A percentile compares a stretch with the other conserved stretches of the same genome.
Evolutionary conservation across 495 filamentous ascomycete genomes (phyloP).

Genomic region (Penicillium dipodomyicola): DNA sequence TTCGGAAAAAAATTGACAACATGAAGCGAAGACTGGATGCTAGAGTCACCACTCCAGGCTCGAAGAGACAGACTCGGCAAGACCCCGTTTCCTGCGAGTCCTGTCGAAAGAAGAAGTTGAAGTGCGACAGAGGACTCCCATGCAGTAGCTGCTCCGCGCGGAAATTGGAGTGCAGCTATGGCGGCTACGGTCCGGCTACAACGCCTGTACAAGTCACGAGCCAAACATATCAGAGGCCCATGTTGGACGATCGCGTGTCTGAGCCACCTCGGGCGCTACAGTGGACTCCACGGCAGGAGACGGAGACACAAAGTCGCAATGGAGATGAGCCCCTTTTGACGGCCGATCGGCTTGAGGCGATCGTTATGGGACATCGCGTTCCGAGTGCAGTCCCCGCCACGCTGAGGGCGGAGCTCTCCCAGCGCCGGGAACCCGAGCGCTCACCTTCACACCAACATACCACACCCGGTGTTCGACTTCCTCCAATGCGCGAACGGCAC

Average conservation of each 20-base stretch:
- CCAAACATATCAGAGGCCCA: background rate
- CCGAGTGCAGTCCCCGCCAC: constrained; percentile 28
- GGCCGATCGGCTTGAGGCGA: constrained; percentile 39
- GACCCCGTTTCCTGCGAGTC: constrained; percentile 51
- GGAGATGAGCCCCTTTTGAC: constrained; percentile 27
- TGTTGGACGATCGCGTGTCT: background rate
- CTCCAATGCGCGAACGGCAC: background rate
- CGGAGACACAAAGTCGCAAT: background rate
- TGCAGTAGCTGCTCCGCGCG: constrained; percentile 47
- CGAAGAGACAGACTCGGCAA: constrained; percentile 36
- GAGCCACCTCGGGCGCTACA: background rate
- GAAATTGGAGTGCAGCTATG: constrained; percentile 35
- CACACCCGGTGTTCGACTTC: background rate
- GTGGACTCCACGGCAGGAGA: background rate
- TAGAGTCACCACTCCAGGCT: background rate
- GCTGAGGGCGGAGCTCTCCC: constrained; percentile 23
- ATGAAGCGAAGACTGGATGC: constrained; percentile 32
- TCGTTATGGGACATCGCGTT: constrained; percentile 40
- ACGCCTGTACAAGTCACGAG: background rate
- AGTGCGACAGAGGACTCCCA: constrained; percentile 29
- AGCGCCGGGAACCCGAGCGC: constrained; percentile 4
- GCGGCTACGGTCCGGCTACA: background rate
- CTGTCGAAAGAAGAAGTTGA: constrained; percentile 19
- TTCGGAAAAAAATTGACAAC: background rate
- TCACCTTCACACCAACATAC: background rate